phyloP scores from a whole-genome alignment of 352 stramenopile genomes.

The Globisporangium paddicum region DNA sequence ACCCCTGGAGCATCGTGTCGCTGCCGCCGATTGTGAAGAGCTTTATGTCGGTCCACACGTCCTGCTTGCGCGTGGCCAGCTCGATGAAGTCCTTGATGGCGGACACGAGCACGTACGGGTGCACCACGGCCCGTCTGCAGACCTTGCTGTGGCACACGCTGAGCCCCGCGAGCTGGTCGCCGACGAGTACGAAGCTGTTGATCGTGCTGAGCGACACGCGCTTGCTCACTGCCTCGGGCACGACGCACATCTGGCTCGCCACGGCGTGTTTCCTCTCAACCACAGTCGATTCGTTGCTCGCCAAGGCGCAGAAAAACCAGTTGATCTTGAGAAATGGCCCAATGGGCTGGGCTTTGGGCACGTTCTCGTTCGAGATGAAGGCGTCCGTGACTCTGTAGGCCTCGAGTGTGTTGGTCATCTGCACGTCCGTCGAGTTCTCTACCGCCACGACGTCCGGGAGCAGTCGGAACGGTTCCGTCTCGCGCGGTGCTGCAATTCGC shows the following conservation, averaged over 20 bases:
- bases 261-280: background rate
- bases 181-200: constrained; percentile 24
- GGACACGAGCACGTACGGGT: constrained; percentile 21
- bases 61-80: constrained; percentile 12
- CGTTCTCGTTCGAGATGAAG: constrained; percentile 9
- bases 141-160: constrained; percentile 11
- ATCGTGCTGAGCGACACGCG: constrained; percentile 8
- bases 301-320: constrained; percentile 18
- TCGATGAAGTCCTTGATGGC: constrained; percentile 19
- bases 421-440: constrained; percentile 13
- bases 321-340: constrained; percentile 15
- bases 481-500: constrained; percentile 6
- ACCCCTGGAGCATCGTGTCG: constrained; percentile 16
- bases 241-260: constrained; percentile 17
- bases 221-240: constrained; percentile 11
- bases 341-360: constrained; percentile 5
- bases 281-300: background rate
- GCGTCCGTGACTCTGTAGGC: constrained; percentile 14
- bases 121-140: constrained; percentile 3
- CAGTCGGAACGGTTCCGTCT: constrained; percentile 18
- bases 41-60: constrained; percentile 10
- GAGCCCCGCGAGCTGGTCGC: constrained; percentile 23
- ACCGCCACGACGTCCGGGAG: constrained; percentile 7
- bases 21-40: constrained; percentile 20
- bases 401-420: constrained; percentile 7